These are phyloP conservation scores for Excoecaria cochinchinensis DNA, from an alignment of 345 rosid species.

Conservation along the genomic window DNA sequence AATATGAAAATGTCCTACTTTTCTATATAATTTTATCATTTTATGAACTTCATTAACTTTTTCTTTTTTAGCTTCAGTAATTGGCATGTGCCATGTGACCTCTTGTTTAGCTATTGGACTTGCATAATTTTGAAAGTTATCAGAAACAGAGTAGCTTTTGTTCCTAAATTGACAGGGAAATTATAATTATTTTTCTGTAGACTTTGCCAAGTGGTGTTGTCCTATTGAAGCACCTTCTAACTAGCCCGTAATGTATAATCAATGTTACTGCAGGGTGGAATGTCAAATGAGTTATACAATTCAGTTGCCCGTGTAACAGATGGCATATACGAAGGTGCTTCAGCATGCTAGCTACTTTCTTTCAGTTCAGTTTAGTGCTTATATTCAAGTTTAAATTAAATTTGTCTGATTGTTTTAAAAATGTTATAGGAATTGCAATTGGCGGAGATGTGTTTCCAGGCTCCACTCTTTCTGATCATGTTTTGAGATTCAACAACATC, in stretches of 20 bases:
- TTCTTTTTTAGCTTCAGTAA: not conserved
- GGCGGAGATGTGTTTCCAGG: slow-evolving; percentile 99
- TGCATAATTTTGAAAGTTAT: not conserved
- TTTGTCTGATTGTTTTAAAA: slow-evolving; percentile 23
- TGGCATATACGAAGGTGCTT: slow-evolving; percentile 88
- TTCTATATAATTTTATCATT: not conserved
- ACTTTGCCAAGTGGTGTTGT: slow-evolving; percentile 5
- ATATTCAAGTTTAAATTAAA: slow-evolving; percentile 3
- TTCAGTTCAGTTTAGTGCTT: not conserved
- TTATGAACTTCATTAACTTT: not conserved
- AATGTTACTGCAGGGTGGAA: slow-evolving; percentile 71
- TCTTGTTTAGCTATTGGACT: not conserved
- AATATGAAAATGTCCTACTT: not conserved
- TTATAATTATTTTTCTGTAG: not conserved
- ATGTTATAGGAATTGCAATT: slow-evolving; percentile 76
- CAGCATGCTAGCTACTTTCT: slow-evolving; percentile 1
- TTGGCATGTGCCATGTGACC: not conserved
- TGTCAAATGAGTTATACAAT: slow-evolving; percentile 96
- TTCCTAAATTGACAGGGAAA: not conserved
- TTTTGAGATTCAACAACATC: slow-evolving; percentile 90
- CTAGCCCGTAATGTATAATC: not conserved
- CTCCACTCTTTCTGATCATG: slow-evolving; percentile 89
- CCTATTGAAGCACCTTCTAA: not conserved
- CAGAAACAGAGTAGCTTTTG: not conserved
- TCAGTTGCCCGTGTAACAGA: slow-evolving; percentile 91